These are phyloP conservation scores for Heliamphora pulchella DNA, from an alignment of 179 eudicot genomes.

Conservation along the genomic window DNA sequence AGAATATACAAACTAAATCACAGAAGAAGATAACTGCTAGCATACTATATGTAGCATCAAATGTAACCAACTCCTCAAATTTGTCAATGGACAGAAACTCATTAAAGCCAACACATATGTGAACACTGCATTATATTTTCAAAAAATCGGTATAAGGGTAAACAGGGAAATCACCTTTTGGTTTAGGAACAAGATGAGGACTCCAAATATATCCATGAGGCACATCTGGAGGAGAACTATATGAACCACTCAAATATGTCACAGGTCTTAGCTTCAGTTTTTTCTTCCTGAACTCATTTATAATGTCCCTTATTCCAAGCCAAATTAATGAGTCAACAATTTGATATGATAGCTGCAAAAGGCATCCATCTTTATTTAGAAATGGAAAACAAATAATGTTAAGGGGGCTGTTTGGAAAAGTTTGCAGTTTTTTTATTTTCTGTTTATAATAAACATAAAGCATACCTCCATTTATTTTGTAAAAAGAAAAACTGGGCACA, in stretches of 20 bases:
- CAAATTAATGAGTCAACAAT: conserved; percentile 73
- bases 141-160: conserved; percentile 8
- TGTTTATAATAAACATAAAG: too few species aligned
- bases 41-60: conserved; percentile 3
- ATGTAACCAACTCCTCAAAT: background rate
- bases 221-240: conserved; percentile 47
- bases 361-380: conserved; percentile 14
- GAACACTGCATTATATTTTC: background rate
- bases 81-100: background rate
- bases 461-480: too few species aligned
- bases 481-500: too few species aligned
- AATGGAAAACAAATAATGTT: background rate
- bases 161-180: conserved; percentile 48
- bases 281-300: conserved; percentile 83
- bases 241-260: conserved; percentile 64
- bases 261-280: conserved; percentile 70
- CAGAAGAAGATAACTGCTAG: too few species aligned
- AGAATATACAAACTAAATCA: background rate
- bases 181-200: conserved; percentile 90
- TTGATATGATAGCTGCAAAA: conserved; percentile 76
- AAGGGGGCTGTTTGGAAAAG: too few species aligned
- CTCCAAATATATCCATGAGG: conserved; percentile 91
- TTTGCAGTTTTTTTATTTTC: too few species aligned
- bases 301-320: conserved; percentile 82
- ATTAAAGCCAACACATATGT: background rate